Conservation (phyloP, 2,329 filamentous ascomycete genomes). For the Neopestalotiopsis rosae region DNA sequence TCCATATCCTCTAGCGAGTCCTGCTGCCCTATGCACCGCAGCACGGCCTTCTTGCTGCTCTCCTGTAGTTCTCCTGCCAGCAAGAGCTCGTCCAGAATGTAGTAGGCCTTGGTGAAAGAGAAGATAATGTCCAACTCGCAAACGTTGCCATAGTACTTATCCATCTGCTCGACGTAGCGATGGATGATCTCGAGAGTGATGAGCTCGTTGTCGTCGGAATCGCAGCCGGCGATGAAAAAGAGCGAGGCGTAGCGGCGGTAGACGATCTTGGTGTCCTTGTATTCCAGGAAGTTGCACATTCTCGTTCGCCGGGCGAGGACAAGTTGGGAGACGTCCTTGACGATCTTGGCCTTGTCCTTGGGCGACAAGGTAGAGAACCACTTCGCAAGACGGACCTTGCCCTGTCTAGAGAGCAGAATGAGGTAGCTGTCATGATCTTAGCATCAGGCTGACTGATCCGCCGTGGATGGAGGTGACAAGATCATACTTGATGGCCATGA, state of each 20-base stretch:
- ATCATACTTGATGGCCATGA: constrained; percentile 59
- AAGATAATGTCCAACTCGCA: constrained; percentile 99
- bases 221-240: constrained; percentile 98
- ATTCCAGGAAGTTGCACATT: constrained; percentile 99
- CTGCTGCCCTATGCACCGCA: constrained; percentile 95
- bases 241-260: constrained; percentile 98
- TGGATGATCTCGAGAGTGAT: constrained; percentile 99
- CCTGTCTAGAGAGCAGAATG: constrained; percentile 95
- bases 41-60: constrained; percentile 98
- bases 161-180: constrained; percentile 99
- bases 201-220: constrained; percentile 96
- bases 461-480: constrained; percentile 5
- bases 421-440: constrained; percentile 72
- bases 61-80: constrained; percentile 97
- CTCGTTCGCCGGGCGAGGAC: constrained; percentile 93
- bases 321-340: constrained; percentile 98
- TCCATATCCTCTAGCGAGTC: constrained; percentile 99
- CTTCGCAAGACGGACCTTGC: constrained; percentile 98
- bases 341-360: constrained; percentile 99
- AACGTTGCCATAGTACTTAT: constrained; percentile 99
- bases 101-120: constrained; percentile 99
- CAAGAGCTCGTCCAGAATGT: constrained; percentile 95
- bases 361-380: constrained; percentile 99
- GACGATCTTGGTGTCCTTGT: constrained; percentile 99
- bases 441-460: constrained; percentile 13